Base-by-base conservation (phyloP, 106 monocot genomes). In the Xerophyta viscosa region DNA sequence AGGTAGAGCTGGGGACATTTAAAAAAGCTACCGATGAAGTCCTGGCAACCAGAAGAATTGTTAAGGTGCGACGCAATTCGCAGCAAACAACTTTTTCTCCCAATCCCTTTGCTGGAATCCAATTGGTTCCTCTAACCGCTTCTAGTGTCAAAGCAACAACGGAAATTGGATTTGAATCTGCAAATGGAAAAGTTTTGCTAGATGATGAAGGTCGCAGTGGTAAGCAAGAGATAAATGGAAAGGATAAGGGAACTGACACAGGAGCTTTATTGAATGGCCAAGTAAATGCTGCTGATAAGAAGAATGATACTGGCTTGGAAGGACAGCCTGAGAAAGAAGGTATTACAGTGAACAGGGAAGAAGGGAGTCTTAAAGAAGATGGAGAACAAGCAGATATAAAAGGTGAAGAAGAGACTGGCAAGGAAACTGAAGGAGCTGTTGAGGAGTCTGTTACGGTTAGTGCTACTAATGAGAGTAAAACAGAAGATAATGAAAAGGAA, bases 11-110 rank as follows among this genome's bases (percentile, higher is more conserved):
- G 73, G 96, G 89, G 20, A 84, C 87, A 48, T 96, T 96, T 48
- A 51, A 74, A 53, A 77, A 42, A 58, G 96, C 96, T 62, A 81
- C 72, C 55, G 82, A 89, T 27, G 96, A 96, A 63, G 85, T 96
- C 10, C 61, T 96, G 65, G 88, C 96, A 43, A 71, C 75, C 17
- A 83, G 96, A 65, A 78, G 71, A 66, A 96, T 89, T 37, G 79
- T 96, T 37, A 96, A 85, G 56, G 96, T 85, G 27, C 80, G 78
- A 0, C 81, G 89, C 29, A 41, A 62, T 45, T 80, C 64, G 31
- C 61, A 69, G 10, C 9, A 53, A 57, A 11, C 75, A 59, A 24
- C 49, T 22, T 18, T 75, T 60, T 60, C 71, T 42, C 52, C 96
- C 24, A 94, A 96, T 53, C 96, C 96, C 46, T 87, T 87, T 82